Percentiles rank a stretch among this genome's conserved stretches.
Conservation (phyloP, 2,329 filamentous ascomycete genomes). For the Aureobasidium sp. region DNA sequence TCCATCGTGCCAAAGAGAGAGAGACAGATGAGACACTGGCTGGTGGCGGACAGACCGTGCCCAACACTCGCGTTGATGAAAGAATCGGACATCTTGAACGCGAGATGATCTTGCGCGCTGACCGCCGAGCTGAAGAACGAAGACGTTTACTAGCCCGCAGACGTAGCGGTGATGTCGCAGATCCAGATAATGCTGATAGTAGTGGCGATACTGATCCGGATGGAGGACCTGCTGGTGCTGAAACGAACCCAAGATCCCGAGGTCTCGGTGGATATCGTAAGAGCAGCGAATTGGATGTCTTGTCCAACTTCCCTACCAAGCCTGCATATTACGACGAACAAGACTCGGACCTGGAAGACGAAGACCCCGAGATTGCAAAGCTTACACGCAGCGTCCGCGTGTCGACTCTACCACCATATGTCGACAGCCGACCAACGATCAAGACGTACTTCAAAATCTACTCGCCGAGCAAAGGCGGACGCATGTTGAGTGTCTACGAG, state of each 20-base stretch:
- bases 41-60: slow-evolving; percentile 26
- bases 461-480: slow-evolving; percentile 50
- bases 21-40: slow-evolving; percentile 41
- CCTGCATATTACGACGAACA: slow-evolving; percentile 20
- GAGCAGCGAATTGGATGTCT: slow-evolving; percentile 23
- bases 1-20: slow-evolving; percentile 52
- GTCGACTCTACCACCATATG: slow-evolving; percentile 47
- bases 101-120: slow-evolving; percentile 43
- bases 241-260: slow-evolving; percentile 18
- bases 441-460: slow-evolving; percentile 58
- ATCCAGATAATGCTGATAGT: slow-evolving; percentile 24
- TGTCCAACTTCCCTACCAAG: slow-evolving; percentile 14
- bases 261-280: slow-evolving; percentile 25
- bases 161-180: slow-evolving; percentile 6
- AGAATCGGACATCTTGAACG: slow-evolving; percentile 49
- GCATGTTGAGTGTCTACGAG: slow-evolving; percentile 54
- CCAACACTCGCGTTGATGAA: slow-evolving; percentile 41
- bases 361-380: slow-evolving; percentile 19
- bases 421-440: slow-evolving; percentile 50
- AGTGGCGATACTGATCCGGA: slow-evolving; percentile 42
- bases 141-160: slow-evolving; percentile 19
- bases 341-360: slow-evolving; percentile 16
- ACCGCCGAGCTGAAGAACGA: slow-evolving; percentile 23
- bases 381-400: slow-evolving; percentile 25
- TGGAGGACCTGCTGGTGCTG: slow-evolving; percentile 25